Conservation (phyloP, 164 flowering plant species). For the Brasenia schreberi region DNA sequence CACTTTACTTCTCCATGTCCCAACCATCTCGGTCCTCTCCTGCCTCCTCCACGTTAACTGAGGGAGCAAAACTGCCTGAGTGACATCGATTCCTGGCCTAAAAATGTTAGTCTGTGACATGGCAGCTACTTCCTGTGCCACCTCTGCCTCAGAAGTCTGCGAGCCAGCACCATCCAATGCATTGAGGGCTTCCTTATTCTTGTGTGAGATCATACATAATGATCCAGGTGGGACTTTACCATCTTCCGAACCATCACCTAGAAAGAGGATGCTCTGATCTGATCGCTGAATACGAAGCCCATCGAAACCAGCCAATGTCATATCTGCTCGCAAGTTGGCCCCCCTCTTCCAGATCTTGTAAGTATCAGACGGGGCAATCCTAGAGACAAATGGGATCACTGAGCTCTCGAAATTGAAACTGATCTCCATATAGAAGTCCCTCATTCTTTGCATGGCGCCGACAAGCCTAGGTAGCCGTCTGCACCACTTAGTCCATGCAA, state of each 20-base stretch:
- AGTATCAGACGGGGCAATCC: conserved; percentile 88
- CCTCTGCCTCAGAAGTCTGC: conserved; percentile 60
- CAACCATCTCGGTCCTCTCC: conserved; percentile 69
- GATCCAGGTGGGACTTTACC: conserved; percentile 64
- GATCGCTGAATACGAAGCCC: conserved; percentile 78
- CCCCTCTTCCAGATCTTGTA: conserved; percentile 89
- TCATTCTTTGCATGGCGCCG: conserved; percentile 63
- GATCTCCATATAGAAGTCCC: conserved; percentile 91
- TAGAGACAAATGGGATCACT: conserved; percentile 76
- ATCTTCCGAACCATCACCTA: conserved; percentile 89
- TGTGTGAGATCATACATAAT: conserved; percentile 63
- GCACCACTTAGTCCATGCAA: conserved; percentile 94
- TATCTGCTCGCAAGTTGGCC: conserved; percentile 77
- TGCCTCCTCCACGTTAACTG: conserved; percentile 82
- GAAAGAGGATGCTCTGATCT: conserved; percentile 74
- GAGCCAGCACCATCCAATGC: conserved; percentile 86
- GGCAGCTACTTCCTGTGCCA: conserved; percentile 62
- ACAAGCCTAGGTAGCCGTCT: conserved; percentile 72
- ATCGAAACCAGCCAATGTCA: conserved; percentile 91
- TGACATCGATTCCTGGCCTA: conserved; percentile 91
- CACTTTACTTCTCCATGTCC: conserved; percentile 72
- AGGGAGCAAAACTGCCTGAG: conserved; percentile 74
- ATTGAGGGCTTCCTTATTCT: conserved; percentile 77
- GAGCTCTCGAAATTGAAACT: conserved; percentile 85
- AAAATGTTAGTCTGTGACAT: conserved; percentile 83